These are phyloP conservation scores for Umbelopsis sp. DNA, from an alignment of 371 early-diverging fungal genomes.

Conservation along the genomic window DNA sequence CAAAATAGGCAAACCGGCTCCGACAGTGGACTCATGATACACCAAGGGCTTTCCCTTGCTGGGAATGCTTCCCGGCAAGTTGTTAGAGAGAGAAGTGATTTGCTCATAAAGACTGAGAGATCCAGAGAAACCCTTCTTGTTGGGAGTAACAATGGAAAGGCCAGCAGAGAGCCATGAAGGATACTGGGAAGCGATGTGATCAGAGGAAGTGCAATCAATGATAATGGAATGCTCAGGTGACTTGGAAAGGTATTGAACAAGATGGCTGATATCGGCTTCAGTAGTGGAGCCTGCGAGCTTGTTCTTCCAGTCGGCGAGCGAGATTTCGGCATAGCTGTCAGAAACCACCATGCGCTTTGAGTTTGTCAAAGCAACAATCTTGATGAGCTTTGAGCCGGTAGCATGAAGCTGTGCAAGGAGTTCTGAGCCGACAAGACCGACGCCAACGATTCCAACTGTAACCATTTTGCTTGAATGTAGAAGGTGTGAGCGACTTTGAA, in stretches of 20 bases:
- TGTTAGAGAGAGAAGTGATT: conserved; percentile 62
- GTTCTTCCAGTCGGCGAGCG: conserved; percentile 40
- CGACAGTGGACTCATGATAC: conserved; percentile 96
- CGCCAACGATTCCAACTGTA: conserved; percentile 89
- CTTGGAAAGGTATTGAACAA: conserved; percentile 48
- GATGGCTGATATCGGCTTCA: conserved; percentile 25
- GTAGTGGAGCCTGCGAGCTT: conserved; percentile 19
- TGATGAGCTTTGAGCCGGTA: conserved; percentile 38
- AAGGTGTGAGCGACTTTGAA: neutral
- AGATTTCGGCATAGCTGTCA: conserved; percentile 28
- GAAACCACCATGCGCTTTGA: conserved; percentile 69
- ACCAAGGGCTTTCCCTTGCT: conserved; percentile 53
- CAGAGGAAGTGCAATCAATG: conserved; percentile 92
- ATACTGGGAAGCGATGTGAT: conserved; percentile 79
- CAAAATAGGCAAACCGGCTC: conserved; percentile 97
- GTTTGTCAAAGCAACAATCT: conserved; percentile 67
- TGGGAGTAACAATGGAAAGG: conserved; percentile 92
- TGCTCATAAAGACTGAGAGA: conserved; percentile 68
- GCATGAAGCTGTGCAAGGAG: conserved; percentile 74
- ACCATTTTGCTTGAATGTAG: conserved; percentile 43
- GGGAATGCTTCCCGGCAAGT: conserved; percentile 21
- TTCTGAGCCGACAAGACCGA: conserved; percentile 92
- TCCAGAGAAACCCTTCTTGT: conserved; percentile 96
- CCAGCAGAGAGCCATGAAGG: conserved; percentile 81
- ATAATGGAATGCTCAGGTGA: conserved; percentile 64